Evolutionary conservation across 352 stramenopile genomes (phyloP), one percentile per base, ranked within the genome.

Genomic region (Globisporangium splendens): DNA sequence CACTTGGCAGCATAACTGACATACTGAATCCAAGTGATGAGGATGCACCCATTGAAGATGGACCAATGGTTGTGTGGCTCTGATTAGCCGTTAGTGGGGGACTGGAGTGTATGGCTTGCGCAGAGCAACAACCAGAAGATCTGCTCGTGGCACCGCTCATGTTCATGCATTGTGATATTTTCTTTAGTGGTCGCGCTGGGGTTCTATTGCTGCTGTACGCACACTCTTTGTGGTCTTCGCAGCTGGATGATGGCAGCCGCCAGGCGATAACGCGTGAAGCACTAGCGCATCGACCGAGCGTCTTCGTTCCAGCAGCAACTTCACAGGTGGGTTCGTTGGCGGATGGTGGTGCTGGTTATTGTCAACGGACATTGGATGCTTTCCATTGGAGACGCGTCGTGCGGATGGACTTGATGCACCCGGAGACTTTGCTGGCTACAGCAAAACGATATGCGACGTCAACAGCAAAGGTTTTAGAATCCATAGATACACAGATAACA

Each of bases 311-410:
- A 88, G 69, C 46, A 89, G 60, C 62, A 89, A 61, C 63, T 88
- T 91, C 41, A 84, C 73, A 0, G 78, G 78, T 8, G 81, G 78
- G 33, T 89, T 88, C 24, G 75, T 88, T 10, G 62, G 55, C n/a
- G 61, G 33, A 44, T 44, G 39, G 31, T 47, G 35, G 2, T 46
- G 50, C 15, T 20, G n/a, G 57, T 60, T 39, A 35, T 56, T 65
- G 51, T 47, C 59, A 14, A 6, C 20, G 8, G 46, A 28, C 28
- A 10, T 8, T 31, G 50, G 18, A 17, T 22, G 24, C 20, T 42
- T 42, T 2, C 42, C 24, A 18, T 33, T 8, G 1, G 53, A 60
- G 4, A 15, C 41, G 6, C 58, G 50, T 21, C 52, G 50, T 13
- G 39, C 17, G 8, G 49, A 20, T 11, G 50, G 50, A 53, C 13